Percentiles rank a stretch among this genome's conserved stretches.
Evolutionary conservation across 768 basidiomycete species (phyloP).

Genomic region (Suillus sp.): DNA sequence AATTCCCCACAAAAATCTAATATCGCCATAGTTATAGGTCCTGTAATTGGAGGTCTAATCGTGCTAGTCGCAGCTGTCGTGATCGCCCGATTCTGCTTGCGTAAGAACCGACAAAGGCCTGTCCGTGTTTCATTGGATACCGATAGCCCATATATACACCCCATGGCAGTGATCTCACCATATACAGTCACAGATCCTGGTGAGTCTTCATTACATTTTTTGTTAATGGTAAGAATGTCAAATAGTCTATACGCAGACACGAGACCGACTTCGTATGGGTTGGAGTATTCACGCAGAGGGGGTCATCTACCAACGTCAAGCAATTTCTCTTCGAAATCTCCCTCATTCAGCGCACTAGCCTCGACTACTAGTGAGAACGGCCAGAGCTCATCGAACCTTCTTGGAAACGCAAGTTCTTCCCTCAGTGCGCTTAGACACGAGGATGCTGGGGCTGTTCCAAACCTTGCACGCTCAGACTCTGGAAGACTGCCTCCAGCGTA

Average conservation of each 20-base stretch:
- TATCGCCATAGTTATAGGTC: slow-evolving; percentile 7
- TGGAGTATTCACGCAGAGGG: neutral
- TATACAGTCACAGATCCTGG: slow-evolving; percentile 3
- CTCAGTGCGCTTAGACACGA: slow-evolving; percentile 5
- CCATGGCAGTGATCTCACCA: neutral
- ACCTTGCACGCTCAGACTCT: slow-evolving; percentile 3
- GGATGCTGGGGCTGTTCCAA: slow-evolving; percentile 6
- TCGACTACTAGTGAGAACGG: neutral
- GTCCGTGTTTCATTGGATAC: neutral
- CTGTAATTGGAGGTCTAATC: slow-evolving; percentile 8
- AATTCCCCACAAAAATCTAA: neutral
- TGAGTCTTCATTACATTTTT: slow-evolving; percentile 1
- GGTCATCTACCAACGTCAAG: neutral
- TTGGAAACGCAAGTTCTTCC: neutral
- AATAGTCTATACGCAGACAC: neutral
- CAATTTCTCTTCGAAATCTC: neutral
- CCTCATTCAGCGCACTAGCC: neutral
- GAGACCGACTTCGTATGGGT: neutral
- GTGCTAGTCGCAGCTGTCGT: neutral
- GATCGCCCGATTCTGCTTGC: slow-evolving; percentile 3
- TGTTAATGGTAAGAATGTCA: neutral
- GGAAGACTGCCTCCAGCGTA: slow-evolving; percentile 16
- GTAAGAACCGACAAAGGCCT: slow-evolving; percentile 4
- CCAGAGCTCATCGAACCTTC: slow-evolving; percentile 2
- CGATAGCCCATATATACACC: neutral